Conservation (phyloP, 192 early-diverging fungal species). For the Spizellomyces sp. region DNA sequence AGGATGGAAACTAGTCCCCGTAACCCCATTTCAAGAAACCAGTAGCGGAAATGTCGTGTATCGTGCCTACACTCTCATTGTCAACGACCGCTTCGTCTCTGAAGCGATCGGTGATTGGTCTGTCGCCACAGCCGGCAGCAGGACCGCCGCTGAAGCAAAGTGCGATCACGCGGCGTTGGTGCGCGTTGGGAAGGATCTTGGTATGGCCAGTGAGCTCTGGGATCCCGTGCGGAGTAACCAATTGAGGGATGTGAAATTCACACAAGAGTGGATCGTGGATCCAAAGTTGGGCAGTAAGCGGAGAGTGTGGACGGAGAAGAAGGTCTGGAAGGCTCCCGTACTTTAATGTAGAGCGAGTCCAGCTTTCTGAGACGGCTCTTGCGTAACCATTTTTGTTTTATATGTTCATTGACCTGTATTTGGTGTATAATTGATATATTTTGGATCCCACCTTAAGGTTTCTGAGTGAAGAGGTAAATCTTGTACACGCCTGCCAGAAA, state of each 20-base stretch:
- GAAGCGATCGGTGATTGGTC: conserved; percentile 30
- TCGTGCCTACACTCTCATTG: conserved; percentile 18
- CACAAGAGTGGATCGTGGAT: background rate
- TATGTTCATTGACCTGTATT: no score
- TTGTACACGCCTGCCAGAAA: no score
- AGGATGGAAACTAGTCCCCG: conserved; percentile 24
- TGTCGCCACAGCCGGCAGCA: background rate
- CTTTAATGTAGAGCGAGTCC: no score
- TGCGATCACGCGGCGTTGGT: conserved; percentile 35
- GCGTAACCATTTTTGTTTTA: no score
- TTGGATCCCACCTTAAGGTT: no score
- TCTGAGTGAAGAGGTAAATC: no score
- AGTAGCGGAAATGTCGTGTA: background rate
- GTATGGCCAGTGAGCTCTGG: conserved; percentile 41
- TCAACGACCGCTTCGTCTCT: conserved; percentile 31
- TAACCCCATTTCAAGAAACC: conserved; percentile 10
- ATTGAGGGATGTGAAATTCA: conserved; percentile 20
- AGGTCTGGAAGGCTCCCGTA: no score
- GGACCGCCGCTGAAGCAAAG: conserved; percentile 5
- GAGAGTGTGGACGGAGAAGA: conserved; percentile 3
- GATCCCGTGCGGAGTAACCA: conserved; percentile 21
- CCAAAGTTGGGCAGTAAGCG: background rate
- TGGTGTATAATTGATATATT: no score
- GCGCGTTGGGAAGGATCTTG: conserved; percentile 39
- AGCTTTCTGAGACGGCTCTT: no score